These are phyloP conservation scores for Cokeromyces recurvatus DNA, from an alignment of 371 early-diverging fungal genomes.

Conservation along the genomic window DNA sequence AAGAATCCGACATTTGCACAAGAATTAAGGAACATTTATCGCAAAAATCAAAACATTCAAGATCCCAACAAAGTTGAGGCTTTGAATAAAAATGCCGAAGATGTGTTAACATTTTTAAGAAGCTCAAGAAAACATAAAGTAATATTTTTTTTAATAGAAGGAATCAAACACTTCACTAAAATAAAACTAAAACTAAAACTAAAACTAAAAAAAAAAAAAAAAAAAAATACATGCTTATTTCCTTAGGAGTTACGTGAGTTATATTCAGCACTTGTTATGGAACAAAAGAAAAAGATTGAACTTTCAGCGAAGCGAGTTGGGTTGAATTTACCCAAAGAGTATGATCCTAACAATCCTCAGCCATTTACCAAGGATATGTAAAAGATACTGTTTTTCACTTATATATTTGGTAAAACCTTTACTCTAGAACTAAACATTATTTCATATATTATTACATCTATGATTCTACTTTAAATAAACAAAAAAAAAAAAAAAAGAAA, in stretches of 20 bases:
- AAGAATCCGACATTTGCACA: slow-evolving; percentile 29
- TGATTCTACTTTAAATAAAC: too few species aligned
- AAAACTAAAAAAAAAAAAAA: too few species aligned
- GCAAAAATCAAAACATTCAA: slow-evolving; percentile 25
- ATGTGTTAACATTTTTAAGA: slow-evolving; percentile 33
- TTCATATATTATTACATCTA: too few species aligned
- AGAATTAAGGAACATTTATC: slow-evolving; percentile 32
- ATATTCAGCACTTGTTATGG: slow-evolving; percentile 41
- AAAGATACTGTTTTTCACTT: too few species aligned
- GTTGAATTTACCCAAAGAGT: slow-evolving; percentile 36
- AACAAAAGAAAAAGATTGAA: slow-evolving; percentile 45
- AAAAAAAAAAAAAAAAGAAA: too few species aligned
- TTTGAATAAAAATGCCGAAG: slow-evolving; percentile 38
- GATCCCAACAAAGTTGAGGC: slow-evolving; percentile 27
- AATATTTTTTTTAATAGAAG: too few species aligned
- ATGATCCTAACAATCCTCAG: slow-evolving; percentile 29
- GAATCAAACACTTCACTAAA: neutral
- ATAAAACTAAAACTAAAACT: too few species aligned
- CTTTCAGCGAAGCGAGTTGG: slow-evolving; percentile 47
- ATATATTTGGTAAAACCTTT: too few species aligned
- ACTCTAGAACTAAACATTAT: too few species aligned
- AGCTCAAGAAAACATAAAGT: slow-evolving; percentile 46
- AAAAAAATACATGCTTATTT: too few species aligned
- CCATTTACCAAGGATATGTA: too few species aligned
- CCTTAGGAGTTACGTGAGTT: slow-evolving; percentile 36